Percentiles rank a stretch among this genome's conserved stretches.
phyloP scores from a whole-genome alignment of 768 basidiomycete species.

The Fibroporia radiculosa region DNA sequence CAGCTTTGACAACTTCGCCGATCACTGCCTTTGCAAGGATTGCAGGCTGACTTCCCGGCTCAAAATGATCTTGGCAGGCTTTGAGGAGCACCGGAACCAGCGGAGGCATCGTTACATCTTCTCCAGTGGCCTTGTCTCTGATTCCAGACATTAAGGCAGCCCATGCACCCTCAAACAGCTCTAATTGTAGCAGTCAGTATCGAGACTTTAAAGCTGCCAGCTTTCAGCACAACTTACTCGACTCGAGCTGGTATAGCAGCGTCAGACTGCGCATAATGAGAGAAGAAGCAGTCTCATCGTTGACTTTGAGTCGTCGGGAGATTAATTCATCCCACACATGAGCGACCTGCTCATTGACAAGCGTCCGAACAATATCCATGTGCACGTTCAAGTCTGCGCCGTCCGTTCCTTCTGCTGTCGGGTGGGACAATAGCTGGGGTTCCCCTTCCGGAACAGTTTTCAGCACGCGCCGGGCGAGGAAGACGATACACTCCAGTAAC shows the following conservation, averaged over 20 bases:
- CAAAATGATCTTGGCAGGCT: slow-evolving; percentile 34
- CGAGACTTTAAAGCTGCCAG: neutral
- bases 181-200: slow-evolving; percentile 20
- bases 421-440: too few relatives aligned
- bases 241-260: slow-evolving; percentile 17
- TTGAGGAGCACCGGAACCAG: slow-evolving; percentile 42
- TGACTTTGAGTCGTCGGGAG: slow-evolving; percentile 37
- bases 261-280: slow-evolving; percentile 36
- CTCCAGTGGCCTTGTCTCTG: slow-evolving; percentile 7
- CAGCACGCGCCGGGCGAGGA: slow-evolving; percentile 40
- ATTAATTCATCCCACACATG: slow-evolving; percentile 43
- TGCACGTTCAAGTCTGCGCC: too few relatives aligned
- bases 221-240: slow-evolving; percentile 17
- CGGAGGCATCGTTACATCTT: slow-evolving; percentile 14
- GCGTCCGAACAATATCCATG: too few relatives aligned
- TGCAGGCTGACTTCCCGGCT: slow-evolving; percentile 20
- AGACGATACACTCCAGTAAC: slow-evolving; percentile 61
- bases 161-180: slow-evolving; percentile 46
- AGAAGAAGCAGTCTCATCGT: slow-evolving; percentile 34
- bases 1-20: slow-evolving; percentile 25
- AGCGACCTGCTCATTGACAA: slow-evolving; percentile 40
- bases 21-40: slow-evolving; percentile 24
- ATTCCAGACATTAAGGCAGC: slow-evolving; percentile 28
- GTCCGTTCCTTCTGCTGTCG: too few relatives aligned
- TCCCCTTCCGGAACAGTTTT: too few relatives aligned